Evolutionary conservation across 306 rosid genomes (phyloP).

Genomic region (Rosa chinensis): DNA sequence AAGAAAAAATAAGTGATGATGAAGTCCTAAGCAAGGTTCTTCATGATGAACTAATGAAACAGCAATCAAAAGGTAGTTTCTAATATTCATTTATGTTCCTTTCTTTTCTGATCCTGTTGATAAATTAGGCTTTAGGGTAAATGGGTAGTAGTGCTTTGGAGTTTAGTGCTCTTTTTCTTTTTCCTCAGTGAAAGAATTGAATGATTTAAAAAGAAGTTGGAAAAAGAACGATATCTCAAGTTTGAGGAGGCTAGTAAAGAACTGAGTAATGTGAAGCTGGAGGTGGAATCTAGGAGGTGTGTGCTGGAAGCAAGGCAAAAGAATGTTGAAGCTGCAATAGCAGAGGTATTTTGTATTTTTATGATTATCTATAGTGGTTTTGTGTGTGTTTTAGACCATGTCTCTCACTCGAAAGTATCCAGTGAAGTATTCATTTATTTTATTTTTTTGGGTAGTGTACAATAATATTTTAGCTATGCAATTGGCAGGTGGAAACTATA

Average conservation of each 20-base stretch:
- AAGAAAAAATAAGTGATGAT: constrained; percentile 66
- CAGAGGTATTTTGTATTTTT: constrained; percentile 48
- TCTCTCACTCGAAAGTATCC: not conserved
- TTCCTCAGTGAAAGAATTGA: constrained; percentile 56
- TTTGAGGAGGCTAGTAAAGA: constrained; percentile 58
- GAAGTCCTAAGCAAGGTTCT: constrained; percentile 72
- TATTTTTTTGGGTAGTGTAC: not conserved
- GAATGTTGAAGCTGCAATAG: constrained; percentile 56
- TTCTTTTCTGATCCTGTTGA: constrained; percentile 4
- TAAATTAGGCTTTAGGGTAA: not conserved
- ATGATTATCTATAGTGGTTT: not conserved
- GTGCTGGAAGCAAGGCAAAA: constrained; percentile 58
- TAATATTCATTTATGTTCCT: constrained; percentile 21
- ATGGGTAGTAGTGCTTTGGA: constrained; percentile 2
- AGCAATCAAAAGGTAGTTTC: constrained; percentile 59
- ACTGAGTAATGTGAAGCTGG: constrained; percentile 44
- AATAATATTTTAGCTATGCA: constrained; percentile 3
- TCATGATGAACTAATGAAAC: constrained; percentile 64
- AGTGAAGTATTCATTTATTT: not conserved
- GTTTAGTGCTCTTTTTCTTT: constrained; percentile 11
- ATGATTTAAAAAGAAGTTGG: constrained; percentile 55
- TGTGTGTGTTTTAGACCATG: not conserved
- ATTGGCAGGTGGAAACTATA: constrained; percentile 55
- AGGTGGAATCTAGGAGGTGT: constrained; percentile 59
- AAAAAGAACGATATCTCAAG: constrained; percentile 50